Base-by-base conservation (phyloP, 305 asterid species). In the Fraxinus nigra region DNA sequence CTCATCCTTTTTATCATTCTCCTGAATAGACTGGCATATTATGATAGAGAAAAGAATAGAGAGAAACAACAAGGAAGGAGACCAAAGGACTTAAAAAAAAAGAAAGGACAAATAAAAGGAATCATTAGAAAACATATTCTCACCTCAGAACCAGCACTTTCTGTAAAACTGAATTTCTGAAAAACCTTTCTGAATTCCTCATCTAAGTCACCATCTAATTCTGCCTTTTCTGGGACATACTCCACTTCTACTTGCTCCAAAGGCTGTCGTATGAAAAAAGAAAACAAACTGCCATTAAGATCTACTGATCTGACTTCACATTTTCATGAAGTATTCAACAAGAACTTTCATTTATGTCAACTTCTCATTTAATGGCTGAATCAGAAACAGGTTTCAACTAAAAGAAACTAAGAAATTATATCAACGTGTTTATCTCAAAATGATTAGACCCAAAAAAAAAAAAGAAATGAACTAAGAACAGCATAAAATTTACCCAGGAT, bases 161-260 rank as follows among this genome's bases (percentile, higher is more conserved):
- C 97, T 75, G 59, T 76, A 80, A 93, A 93, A 75, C 72, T 93
- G 87, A 96, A 94, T 90, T 93, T 96, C 91, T 96, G 97, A 38
- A 96, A 94, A 78, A 96, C 88, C 89, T 90, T 93, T 84, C 92
- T 88, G 88, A 96, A 92, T 82, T 93, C 99, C 78, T 94, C 97
- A 82, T 91, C 90, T 73, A 90, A 81, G 76, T 85, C 81, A 33
- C 92, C 98, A 74, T 89, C 92, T 38, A 96, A 83, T 77, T 93
- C 98, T 13, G 95, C 95, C 88, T 87, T 92, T 79, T 96, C 99
- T 51, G 98, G 98, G 14, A 96, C 93, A 87, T 93, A 96, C 86
- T 96, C 99, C 74, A 96, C 87, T 88, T 91, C 98, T 80, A 96
- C 97, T 24, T 63, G 90, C 85, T 85, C 97, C 76, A 87, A 48